phyloP scores from a whole-genome alignment of 75 land plant genomes.

The Chamaecyparis obtusa region DNA sequence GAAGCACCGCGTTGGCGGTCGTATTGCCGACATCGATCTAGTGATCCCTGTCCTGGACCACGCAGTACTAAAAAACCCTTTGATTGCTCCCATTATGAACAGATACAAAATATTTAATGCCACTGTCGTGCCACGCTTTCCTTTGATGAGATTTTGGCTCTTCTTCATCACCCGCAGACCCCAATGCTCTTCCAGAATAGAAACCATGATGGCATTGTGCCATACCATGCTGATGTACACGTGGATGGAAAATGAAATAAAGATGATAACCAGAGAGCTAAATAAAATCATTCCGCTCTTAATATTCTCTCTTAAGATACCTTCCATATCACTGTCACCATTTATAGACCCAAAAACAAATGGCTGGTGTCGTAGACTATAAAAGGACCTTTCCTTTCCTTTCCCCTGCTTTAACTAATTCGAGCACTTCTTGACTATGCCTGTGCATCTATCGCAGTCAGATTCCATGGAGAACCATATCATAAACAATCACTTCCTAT shows the following conservation, averaged over 20 bases:
- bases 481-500: too few species aligned
- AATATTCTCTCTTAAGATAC: background rate
- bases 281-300: background rate
- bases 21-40: slow-evolving; percentile 12
- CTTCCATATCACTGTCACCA: too few species aligned
- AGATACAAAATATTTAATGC: slow-evolving; percentile 34
- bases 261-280: background rate
- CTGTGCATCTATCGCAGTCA: too few species aligned
- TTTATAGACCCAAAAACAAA: too few species aligned
- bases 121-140: slow-evolving; percentile 34
- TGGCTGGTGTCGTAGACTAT: too few species aligned
- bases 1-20: slow-evolving; percentile 40
- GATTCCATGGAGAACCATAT: too few species aligned
- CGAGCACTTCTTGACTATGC: too few species aligned
- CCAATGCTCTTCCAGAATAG: slow-evolving; percentile 69
- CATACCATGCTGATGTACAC: slow-evolving; percentile 62
- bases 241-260: slow-evolving; percentile 27
- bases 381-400: too few species aligned
- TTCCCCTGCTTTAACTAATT: too few species aligned
- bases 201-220: slow-evolving; percentile 81
- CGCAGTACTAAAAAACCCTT: slow-evolving; percentile 12
- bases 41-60: slow-evolving; percentile 19
- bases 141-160: slow-evolving; percentile 56
- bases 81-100: background rate
- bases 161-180: slow-evolving; percentile 69